These are phyloP conservation scores for Pythium biforme DNA, from an alignment of 352 stramenopile genomes.

Conservation along the genomic window DNA sequence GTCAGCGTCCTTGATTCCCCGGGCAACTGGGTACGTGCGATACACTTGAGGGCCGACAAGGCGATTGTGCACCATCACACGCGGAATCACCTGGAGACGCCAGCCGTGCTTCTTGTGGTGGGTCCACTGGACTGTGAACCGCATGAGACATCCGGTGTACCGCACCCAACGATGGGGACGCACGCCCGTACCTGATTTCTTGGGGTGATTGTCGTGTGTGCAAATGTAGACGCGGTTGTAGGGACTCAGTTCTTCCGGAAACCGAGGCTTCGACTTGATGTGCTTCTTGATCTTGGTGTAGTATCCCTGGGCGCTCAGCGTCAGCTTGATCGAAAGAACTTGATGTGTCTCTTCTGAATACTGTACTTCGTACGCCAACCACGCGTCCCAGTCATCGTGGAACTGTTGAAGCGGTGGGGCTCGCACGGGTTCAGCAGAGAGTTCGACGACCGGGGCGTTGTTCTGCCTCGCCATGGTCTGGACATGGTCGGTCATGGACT, in stretches of 20 bases:
- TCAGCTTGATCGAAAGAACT: background rate
- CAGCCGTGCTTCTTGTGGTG: background rate
- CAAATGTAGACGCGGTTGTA: background rate
- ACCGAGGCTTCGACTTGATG: background rate
- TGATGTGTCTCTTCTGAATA: background rate
- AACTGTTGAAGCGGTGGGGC: background rate
- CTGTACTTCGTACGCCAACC: background rate
- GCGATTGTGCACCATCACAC: background rate
- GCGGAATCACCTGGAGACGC: background rate
- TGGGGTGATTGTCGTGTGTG: background rate
- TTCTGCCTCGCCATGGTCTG: background rate
- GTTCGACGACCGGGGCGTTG: background rate
- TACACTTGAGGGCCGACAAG: background rate
- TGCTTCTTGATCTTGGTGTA: background rate
- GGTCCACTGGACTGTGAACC: background rate
- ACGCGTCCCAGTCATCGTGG: background rate
- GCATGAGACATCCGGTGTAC: background rate
- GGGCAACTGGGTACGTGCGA: background rate
- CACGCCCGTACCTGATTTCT: background rate
- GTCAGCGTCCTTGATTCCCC: background rate
- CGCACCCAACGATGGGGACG: background rate
- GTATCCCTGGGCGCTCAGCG: background rate
- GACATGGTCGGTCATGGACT: no score
- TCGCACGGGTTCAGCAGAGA: background rate
- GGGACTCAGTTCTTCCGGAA: background rate